Conservation (phyloP, 805 yeast genomes). For the Lipomyces lipofer region DNA sequence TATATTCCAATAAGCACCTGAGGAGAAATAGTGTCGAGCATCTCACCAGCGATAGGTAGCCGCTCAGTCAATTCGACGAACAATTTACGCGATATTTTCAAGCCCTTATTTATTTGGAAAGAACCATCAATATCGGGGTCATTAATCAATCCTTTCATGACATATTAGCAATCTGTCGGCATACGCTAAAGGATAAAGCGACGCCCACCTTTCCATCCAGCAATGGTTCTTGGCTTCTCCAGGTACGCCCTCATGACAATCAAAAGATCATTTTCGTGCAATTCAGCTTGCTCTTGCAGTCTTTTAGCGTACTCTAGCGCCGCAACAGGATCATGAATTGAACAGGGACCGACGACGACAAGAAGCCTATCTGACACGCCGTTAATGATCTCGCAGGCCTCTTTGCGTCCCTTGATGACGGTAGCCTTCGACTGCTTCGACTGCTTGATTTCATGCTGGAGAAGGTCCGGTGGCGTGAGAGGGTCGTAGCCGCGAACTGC, state of each 20-base stretch:
- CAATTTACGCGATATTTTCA: constrained; percentile 82
- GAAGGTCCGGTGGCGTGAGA: constrained; percentile 87
- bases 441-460: constrained; percentile 82
- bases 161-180: not conserved
- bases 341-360: constrained; percentile 94
- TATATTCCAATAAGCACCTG: too few relatives aligned
- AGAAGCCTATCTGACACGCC: constrained; percentile 86
- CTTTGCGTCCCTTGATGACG: constrained; percentile 74
- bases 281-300: constrained; percentile 58
- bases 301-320: constrained; percentile 84
- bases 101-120: constrained; percentile 92
- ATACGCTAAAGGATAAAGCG: not conserved
- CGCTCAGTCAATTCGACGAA: constrained; percentile 78
- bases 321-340: constrained; percentile 90
- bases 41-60: constrained; percentile 94
- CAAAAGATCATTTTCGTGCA: constrained; percentile 70
- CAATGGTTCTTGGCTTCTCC: constrained; percentile 98
- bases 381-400: constrained; percentile 66
- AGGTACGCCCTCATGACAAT: constrained; percentile 97
- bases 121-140: constrained; percentile 95
- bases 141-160: constrained; percentile 61
- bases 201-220: constrained; percentile 91
- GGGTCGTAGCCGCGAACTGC: constrained; percentile 84
- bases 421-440: constrained; percentile 58
- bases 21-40: constrained; percentile 97